These are phyloP conservation scores for Helicocarpus griseus DNA, from an alignment of 2,329 filamentous ascomycete genomes.

Conservation along the genomic window DNA sequence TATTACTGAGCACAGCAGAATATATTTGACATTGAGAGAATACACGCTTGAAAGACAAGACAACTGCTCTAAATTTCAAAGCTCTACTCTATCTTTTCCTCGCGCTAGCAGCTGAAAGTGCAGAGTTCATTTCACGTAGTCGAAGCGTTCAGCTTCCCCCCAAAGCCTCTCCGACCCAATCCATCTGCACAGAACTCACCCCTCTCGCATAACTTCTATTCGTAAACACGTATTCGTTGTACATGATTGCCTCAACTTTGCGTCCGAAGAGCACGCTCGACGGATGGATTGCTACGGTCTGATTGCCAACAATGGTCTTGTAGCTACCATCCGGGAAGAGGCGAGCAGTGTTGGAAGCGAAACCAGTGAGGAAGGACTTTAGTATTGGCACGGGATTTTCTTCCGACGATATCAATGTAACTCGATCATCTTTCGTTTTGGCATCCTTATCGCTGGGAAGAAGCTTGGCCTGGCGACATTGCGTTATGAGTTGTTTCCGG, in stretches of 20 bases:
- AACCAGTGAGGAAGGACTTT: constrained; percentile 49
- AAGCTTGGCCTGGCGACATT: constrained; percentile 43
- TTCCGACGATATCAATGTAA: neutral
- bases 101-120: too few species aligned
- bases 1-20: too few species aligned
- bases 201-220: constrained; percentile 53
- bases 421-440: constrained; percentile 7
- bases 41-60: too few species aligned
- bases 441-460: constrained; percentile 21
- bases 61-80: too few species aligned
- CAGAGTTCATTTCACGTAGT: too few species aligned
- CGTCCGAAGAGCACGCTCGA: constrained; percentile 51
- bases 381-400: constrained; percentile 43
- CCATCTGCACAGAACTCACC: constrained; percentile 53
- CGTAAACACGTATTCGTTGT: constrained; percentile 57
- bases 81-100: too few species aligned
- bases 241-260: constrained; percentile 54
- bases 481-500: constrained; percentile 50
- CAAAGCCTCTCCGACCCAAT: constrained; percentile 49
- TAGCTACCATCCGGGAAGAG: constrained; percentile 53
- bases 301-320: constrained; percentile 51
- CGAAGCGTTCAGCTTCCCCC: constrained; percentile 12
- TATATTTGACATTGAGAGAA: too few species aligned
- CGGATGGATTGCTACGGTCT: constrained; percentile 54
- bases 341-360: constrained; percentile 51